Evolutionary conservation across 176 grass and related monocot species (phyloP), one percentile per base, ranked within the genome.

Genomic region (Pontederia crassipes): DNA sequence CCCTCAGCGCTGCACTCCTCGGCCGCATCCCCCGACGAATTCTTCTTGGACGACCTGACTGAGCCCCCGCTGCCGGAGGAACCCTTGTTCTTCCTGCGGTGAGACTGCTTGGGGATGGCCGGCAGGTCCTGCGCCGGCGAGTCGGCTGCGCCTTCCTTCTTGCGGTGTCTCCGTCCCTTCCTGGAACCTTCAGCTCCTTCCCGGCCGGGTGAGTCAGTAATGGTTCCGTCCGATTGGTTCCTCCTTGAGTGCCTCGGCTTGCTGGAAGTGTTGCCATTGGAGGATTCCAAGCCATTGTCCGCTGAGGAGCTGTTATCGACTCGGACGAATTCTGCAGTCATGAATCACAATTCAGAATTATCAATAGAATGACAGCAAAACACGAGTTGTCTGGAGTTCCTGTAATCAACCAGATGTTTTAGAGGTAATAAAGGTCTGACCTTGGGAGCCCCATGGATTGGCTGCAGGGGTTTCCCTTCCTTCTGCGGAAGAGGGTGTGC

Each of bases 361-460:
- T 62, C 28, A 62, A 12, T 40, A 12, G 59, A 14, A 29, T 63
- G 13, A 63, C 27, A 8, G 45, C 20, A 27, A 24, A 24, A 24
- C 20, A 24, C 20, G 20, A 24, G 20, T 24, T 24, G 20, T 24
- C 20, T 1, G 32, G 32, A 7, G 6, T 40, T 4, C 6, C 32
- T 40, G 32, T 40, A 40, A 14, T 12, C 18, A 40, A 14, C 13
- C 18, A n/a, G 20, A 14, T 14, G 28, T 11, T 40, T 40, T 1
- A 52, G 10, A 52, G 6, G 46, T 51, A 24, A 63, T 55, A 54
- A 55, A 26, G 46, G 53, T 17, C 17, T 16, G 64, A 90, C 75
- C 91, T 87, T 90, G 86, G 47, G 86, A 96, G 52, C 77, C 78
- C 91, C 91, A 90, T 12, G 71, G 60, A 68, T 85, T 95, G 28